Evolutionary conservation across 2,329 filamentous ascomycete genomes (phyloP).

Genomic region (Fusarium stilboides): DNA sequence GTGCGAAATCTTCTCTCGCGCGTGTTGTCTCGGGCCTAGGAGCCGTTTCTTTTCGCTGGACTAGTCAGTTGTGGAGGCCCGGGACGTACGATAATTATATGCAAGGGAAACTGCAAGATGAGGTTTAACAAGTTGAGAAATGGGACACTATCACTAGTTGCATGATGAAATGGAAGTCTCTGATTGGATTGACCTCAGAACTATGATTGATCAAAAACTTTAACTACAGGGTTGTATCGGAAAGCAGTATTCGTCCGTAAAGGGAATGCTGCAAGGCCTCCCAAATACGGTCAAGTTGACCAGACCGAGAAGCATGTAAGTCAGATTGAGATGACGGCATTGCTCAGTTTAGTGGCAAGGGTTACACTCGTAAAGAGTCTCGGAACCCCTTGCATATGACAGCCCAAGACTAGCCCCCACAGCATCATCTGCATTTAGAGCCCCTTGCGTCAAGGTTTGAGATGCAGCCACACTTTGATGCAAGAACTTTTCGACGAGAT

Average conservation of each 20-base stretch:
- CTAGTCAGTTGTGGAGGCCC: constrained; percentile 7
- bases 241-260: constrained; percentile 6
- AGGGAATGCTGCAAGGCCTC: constrained; percentile 25
- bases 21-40: constrained; percentile 35
- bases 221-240: constrained; percentile 10
- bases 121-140: background rate
- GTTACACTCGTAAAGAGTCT: constrained; percentile 29
- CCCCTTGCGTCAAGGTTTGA: constrained; percentile 36
- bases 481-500: constrained; percentile 29
- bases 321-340: constrained; percentile 11
- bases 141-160: background rate
- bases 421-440: constrained; percentile 15
- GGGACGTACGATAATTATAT: constrained; percentile 27
- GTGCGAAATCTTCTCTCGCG: constrained; percentile 6
- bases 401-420: constrained; percentile 6
- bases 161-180: background rate
- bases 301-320: constrained; percentile 6
- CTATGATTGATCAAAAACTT: constrained; percentile 18
- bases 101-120: constrained; percentile 28
- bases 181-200: background rate
- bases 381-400: constrained; percentile 41
- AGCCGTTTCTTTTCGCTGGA: background rate
- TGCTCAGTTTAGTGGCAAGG: background rate
- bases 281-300: constrained; percentile 29
- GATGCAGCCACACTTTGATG: constrained; percentile 33